Conservation (phyloP, 208 protist species). For the Endotrypanum monterogeii region DNA sequence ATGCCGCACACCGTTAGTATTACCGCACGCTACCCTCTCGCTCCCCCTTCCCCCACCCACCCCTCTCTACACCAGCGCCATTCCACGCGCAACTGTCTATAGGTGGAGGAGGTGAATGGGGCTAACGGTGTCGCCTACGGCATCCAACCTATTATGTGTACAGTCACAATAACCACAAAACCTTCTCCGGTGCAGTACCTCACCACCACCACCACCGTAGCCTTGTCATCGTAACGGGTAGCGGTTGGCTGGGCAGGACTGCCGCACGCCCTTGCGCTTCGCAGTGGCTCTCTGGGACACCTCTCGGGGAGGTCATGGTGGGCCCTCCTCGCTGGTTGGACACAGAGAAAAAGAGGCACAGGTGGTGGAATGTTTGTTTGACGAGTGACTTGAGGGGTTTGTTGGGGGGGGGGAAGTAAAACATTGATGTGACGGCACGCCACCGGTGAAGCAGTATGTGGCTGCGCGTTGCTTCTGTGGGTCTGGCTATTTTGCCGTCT, state of each 20-base stretch:
- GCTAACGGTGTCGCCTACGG: neutral
- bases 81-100: neutral
- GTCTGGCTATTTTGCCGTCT: no score
- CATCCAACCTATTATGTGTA: constrained; percentile 1
- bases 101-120: neutral
- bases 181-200: neutral
- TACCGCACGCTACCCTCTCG: no score
- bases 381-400: no score
- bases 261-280: neutral
- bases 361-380: no score
- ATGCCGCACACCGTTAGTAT: neutral
- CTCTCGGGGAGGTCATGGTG: no score
- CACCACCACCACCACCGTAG: neutral
- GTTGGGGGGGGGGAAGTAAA: no score
- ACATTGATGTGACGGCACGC: no score
- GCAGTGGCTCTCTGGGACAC: neutral
- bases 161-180: neutral
- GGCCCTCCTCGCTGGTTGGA: no score
- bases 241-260: neutral
- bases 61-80: neutral
- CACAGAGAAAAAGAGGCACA: no score
- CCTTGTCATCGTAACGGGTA: neutral
- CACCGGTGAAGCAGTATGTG: no score
- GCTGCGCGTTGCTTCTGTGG: no score
- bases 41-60: neutral